Conservation (phyloP, 345 rosid species). For the Murraya paniculata region DNA sequence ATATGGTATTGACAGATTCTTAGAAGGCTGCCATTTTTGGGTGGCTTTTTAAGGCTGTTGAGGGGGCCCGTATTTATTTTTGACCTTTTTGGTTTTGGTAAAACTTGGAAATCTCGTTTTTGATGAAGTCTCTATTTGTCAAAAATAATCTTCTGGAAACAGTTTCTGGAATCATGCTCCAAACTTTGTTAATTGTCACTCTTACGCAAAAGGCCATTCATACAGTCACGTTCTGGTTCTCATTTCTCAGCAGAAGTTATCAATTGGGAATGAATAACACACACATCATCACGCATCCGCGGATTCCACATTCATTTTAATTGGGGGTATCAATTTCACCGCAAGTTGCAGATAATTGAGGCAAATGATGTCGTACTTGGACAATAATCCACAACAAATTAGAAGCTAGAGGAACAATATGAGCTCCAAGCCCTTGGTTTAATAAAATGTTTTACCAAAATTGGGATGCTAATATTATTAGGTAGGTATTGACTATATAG, state of each 20-base stretch:
- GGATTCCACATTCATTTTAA: neutral
- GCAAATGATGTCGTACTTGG: neutral
- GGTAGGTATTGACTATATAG: neutral
- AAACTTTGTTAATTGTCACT: neutral
- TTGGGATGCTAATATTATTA: too few relatives aligned
- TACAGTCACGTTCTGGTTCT: neutral
- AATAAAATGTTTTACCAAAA: neutral
- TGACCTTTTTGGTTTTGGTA: too few relatives aligned
- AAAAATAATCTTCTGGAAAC: neutral
- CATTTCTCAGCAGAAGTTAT: neutral
- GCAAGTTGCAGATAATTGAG: conserved; percentile 4
- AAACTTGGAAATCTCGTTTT: neutral
- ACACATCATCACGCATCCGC: neutral
- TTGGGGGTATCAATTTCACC: neutral
- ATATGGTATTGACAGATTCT: neutral
- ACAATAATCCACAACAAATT: conserved; percentile 8
- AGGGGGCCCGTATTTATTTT: conserved; percentile 4
- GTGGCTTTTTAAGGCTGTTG: neutral
- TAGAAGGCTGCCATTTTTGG: conserved; percentile 2
- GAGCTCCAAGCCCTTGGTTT: conserved; percentile 8
- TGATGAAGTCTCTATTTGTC: neutral
- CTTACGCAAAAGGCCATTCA: neutral
- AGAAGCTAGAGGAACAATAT: neutral
- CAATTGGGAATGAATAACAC: neutral
- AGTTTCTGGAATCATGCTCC: too few relatives aligned